Conservation (phyloP, 179 eudicot genomes). For the Sideroxylon spinosum region DNA sequence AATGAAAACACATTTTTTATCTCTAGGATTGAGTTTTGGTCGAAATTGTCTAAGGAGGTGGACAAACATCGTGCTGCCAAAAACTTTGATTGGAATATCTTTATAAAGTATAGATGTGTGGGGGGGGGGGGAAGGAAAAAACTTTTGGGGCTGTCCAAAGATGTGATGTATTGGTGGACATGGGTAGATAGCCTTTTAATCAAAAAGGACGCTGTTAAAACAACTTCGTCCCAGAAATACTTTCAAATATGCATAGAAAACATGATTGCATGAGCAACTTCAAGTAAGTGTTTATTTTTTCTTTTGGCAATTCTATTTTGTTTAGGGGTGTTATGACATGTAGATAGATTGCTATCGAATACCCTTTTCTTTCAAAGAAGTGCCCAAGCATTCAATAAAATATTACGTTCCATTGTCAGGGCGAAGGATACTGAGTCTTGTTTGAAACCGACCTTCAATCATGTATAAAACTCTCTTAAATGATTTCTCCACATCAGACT, state of each 20-base stretch:
- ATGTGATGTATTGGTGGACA: background rate
- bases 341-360: background rate
- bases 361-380: background rate
- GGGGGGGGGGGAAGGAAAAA: no score
- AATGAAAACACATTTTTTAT: background rate
- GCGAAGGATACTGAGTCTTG: background rate
- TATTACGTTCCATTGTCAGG: background rate
- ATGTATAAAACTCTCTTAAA: background rate
- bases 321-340: no score
- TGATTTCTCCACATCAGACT: background rate
- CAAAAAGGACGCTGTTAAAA: background rate
- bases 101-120: background rate
- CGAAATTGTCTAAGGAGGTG: background rate
- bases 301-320: background rate
- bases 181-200: background rate
- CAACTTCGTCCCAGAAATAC: background rate
- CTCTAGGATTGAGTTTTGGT: background rate
- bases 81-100: background rate
- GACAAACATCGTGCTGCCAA: background rate
- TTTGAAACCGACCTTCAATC: background rate
- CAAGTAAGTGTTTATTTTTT: background rate
- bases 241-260: background rate
- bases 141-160: background rate
- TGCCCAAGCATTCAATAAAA: background rate
- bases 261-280: background rate